Evolutionary conservation across 257 asterid genomes (phyloP), one percentile per base, ranked within the genome.

Genomic region (Solanum infundibuliforme): DNA sequence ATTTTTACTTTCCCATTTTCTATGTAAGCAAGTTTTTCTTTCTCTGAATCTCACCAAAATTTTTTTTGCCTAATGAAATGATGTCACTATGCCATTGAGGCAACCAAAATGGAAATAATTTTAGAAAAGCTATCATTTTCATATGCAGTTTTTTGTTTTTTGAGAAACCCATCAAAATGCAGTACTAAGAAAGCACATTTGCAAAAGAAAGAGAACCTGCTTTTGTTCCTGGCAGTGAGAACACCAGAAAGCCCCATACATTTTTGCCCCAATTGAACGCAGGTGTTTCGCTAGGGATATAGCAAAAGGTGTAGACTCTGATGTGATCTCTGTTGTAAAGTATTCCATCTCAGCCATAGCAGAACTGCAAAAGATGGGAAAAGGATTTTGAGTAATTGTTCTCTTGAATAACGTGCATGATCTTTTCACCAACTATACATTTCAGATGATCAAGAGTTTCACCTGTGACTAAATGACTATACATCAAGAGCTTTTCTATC

Each of bases 221-320:
- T 93, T 94, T 92, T 96, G 99, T 60, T 94, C 93, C 90, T 84
- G 89, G 89, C 99, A 96, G 89, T 95, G 99, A 38, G 98, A 93
- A 90, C 98, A 95, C 99, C 99, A 96, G 92, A 96, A 96, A 87
- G 98, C 98, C 88, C 99, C 98, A 88, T 94, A 96, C 81, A 96
- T 77, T 90, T 93, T 94, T 36, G 99, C 99, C 84, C 98, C 98
- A 60, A 94, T 87, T 58, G 98, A 94, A 83, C 32, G 95, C 86
- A 96, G 93, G 90, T 94, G 97, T 83, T 72, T 95, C 4, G 98
- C 99, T 68, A 96, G 98, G 86, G 98, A 92, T 89, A 96, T 87
- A 90, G 98, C 95, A 92, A 91, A 89, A 83, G 98, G 98, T 88
- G 93, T 95, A 36, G 99, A 96, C 88, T 94, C 91, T 36, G 92